These are phyloP conservation scores for Monilinia aucupariae DNA, from an alignment of 2,329 filamentous ascomycete species.

Conservation along the genomic window DNA sequence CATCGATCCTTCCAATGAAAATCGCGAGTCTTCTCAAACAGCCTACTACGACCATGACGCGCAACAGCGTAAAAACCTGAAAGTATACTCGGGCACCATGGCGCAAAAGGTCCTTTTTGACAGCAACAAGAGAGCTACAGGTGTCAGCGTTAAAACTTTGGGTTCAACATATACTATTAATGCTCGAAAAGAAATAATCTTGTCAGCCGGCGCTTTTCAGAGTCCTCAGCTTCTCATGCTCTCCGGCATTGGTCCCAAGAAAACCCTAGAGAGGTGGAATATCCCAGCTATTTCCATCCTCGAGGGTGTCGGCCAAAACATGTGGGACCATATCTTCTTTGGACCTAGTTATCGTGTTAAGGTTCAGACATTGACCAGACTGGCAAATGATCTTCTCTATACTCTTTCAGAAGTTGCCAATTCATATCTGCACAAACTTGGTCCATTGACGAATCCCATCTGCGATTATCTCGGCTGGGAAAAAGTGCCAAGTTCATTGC, in stretches of 20 bases:
- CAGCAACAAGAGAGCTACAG: neutral
- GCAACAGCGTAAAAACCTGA: constrained; percentile 31
- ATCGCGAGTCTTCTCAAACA: constrained; percentile 2
- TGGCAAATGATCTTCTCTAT: constrained; percentile 2
- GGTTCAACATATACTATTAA: constrained; percentile 18
- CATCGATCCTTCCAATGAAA: neutral
- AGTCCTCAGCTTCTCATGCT: constrained; percentile 45
- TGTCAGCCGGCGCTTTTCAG: constrained; percentile 46
- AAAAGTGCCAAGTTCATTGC: constrained; percentile 23
- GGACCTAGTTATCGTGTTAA: neutral
- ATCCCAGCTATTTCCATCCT: constrained; percentile 44
- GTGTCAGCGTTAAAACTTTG: constrained; percentile 1
- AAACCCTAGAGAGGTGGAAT: constrained; percentile 40
- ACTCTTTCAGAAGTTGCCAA: neutral
- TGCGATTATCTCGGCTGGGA: constrained; percentile 38
- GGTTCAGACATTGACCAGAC: neutral
- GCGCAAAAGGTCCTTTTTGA: constrained; percentile 44
- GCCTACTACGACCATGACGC: neutral
- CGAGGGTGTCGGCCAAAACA: constrained; percentile 47
- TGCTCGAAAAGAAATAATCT: constrained; percentile 36
- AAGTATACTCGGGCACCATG: constrained; percentile 39
- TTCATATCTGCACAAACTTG: neutral
- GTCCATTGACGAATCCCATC: neutral
- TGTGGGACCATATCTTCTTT: constrained; percentile 35
- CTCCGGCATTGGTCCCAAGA: constrained; percentile 43